Percentiles rank a stretch among this genome's conserved stretches.
Conservation (phyloP, 2,329 filamentous ascomycete species). For the Penicillium sp. region DNA sequence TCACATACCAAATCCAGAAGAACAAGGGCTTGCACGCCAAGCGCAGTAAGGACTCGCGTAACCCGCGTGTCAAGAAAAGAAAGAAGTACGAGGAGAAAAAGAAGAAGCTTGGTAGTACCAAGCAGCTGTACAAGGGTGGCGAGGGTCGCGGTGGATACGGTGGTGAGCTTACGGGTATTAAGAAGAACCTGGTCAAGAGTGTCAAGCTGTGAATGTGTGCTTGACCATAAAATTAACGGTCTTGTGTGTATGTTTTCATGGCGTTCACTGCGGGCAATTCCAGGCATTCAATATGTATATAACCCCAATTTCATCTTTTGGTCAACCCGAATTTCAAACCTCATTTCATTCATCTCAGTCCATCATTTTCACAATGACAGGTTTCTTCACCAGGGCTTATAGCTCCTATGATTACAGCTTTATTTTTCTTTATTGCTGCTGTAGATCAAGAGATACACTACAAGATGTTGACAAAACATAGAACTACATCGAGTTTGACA, state of each 20-base stretch:
- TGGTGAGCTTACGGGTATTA: slow-evolving; percentile 93
- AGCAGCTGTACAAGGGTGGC: slow-evolving; percentile 80
- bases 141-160: slow-evolving; percentile 82
- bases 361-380: background rate
- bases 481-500: background rate
- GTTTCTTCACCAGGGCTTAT: background rate
- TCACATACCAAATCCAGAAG: slow-evolving; percentile 92
- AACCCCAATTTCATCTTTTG: slow-evolving; percentile 21
- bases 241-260: slow-evolving; percentile 18
- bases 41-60: slow-evolving; percentile 89
- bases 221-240: slow-evolving; percentile 17
- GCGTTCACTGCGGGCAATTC: slow-evolving; percentile 23
- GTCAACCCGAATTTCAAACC: slow-evolving; percentile 3
- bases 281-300: slow-evolving; percentile 29
- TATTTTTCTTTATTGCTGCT: background rate
- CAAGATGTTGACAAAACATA: background rate
- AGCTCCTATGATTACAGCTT: background rate
- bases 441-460: background rate
- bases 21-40: slow-evolving; percentile 92
- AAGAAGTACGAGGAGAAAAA: slow-evolving; percentile 95
- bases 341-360: background rate
- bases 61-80: slow-evolving; percentile 96
- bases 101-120: slow-evolving; percentile 91
- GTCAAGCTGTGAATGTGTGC: slow-evolving; percentile 67
- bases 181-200: slow-evolving; percentile 88